Percentiles rank a stretch among this genome's conserved stretches.
Evolutionary conservation across 345 rosid species (phyloP).

Genomic region (Populus deltoides): DNA sequence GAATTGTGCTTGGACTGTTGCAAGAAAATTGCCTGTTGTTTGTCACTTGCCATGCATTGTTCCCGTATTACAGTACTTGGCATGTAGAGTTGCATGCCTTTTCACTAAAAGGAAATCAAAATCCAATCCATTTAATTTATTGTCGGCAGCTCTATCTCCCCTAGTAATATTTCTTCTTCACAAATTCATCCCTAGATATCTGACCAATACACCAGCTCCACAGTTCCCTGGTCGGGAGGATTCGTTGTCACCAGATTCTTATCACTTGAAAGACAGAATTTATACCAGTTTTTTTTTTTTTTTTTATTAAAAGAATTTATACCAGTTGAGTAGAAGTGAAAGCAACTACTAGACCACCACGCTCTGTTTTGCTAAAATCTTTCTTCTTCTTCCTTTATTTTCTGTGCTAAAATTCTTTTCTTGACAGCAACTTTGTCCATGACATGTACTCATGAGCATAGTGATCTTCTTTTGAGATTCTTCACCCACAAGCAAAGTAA

Average conservation of each 20-base stretch:
- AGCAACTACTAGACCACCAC: background rate
- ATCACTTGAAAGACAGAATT: background rate
- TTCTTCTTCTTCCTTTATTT: background rate
- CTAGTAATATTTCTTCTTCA: background rate
- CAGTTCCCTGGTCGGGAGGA: background rate
- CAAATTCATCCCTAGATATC: background rate
- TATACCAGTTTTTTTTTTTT: no score
- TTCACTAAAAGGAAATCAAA: no score
- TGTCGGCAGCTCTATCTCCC: background rate
- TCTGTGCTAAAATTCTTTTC: background rate
- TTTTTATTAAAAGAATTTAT: no score
- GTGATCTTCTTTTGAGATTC: background rate
- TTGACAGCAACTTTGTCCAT: background rate
- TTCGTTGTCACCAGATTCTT: background rate
- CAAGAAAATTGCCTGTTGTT: no score
- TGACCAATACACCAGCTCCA: background rate
- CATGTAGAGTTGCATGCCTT: background rate
- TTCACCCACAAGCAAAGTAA: no score
- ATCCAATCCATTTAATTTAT: background rate
- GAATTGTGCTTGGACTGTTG: no score
- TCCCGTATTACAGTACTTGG: background rate
- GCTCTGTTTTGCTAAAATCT: background rate
- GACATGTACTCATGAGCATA: background rate
- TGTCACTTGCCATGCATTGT: no score
- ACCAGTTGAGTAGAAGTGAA: background rate